Evolutionary conservation across 2,329 filamentous ascomycete genomes (phyloP), one percentile per base, ranked within the genome.

Genomic region (Stromatinia cepivora): DNA sequence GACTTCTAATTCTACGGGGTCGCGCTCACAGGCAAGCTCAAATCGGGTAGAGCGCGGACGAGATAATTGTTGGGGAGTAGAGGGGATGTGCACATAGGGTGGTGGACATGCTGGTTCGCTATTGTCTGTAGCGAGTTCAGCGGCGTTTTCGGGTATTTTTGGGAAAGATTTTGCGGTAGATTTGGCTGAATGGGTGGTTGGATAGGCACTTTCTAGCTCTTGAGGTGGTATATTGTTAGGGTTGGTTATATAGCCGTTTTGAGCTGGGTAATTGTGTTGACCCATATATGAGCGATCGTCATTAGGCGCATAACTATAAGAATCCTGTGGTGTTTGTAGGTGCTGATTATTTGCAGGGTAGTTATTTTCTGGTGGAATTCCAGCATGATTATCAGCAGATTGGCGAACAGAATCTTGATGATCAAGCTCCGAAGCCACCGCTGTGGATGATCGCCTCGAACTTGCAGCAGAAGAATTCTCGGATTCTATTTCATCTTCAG

Each of bases 41-140:
- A 66, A 66, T 13, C 52, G 52, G 11, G 64, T 56, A 17, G 64
- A 66, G 20, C 64, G 52, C 20, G 64, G 64, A 28, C 64, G 52
- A 3, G 64, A 57, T 46, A 48, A 15, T 36, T 48, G 52, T 17
- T 56, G 17, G 6, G 64, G 64, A 4, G 64, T 57, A 10, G 36
- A 57, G 3, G 64, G 52, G 1, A 66, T 17, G 28, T 46, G 34
- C 2, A 48, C 50, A 39, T 65, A 65, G 17, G 62, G 62, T 34
- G 64, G 52, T 20, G 39, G 39, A 15, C 11, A 22, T 4, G 63
- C 13, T 6, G 52, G 52, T 1, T 48, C 46, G 8, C 34, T 65
- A 9, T 65, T 65, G 15, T 65, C 62, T 22, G 62, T 65, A 25
- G 64, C 50, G 20, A 66, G 52, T 31, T 66, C 52, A 3, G 42